Percentiles rank a stretch among this genome's conserved stretches.
Conservation (phyloP, 2,329 filamentous ascomycete genomes). For the Botrytis cinerea region DNA sequence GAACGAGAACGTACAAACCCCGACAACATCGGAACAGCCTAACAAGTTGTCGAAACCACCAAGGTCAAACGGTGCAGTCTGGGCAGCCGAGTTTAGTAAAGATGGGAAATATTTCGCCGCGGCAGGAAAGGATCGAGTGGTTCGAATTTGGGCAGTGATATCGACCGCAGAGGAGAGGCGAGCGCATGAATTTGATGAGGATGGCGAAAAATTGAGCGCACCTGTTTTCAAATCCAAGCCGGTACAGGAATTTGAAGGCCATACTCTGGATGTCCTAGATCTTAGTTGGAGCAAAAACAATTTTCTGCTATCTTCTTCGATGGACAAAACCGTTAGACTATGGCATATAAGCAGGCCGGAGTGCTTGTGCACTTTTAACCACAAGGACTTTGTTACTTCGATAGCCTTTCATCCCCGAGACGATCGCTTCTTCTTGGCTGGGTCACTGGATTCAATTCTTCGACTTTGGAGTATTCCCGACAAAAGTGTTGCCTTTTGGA, state of each 20-base stretch:
- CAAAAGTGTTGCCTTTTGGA: conserved; percentile 84
- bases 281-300: conserved; percentile 99
- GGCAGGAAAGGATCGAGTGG: conserved; percentile 83
- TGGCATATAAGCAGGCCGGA: conserved; percentile 88
- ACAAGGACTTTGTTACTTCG: conserved; percentile 92
- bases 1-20: conserved; percentile 37
- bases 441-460: conserved; percentile 84
- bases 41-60: conserved; percentile 35
- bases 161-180: conserved; percentile 77
- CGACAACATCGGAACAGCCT: conserved; percentile 32
- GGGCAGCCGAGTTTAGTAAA: conserved; percentile 89
- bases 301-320: conserved; percentile 90
- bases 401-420: conserved; percentile 93
- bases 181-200: conserved; percentile 71
- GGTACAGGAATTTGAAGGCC: conserved; percentile 76
- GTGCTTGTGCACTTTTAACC: conserved; percentile 90
- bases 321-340: conserved; percentile 94
- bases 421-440: conserved; percentile 94
- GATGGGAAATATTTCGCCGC: conserved; percentile 90
- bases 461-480: conserved; percentile 97
- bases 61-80: conserved; percentile 65
- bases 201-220: conserved; percentile 71
- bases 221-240: conserved; percentile 86
- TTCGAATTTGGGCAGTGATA: conserved; percentile 88
- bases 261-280: conserved; percentile 83